phyloP scores from a whole-genome alignment of 2,329 filamentous ascomycete species.

The Aurifilum marmelostoma region DNA sequence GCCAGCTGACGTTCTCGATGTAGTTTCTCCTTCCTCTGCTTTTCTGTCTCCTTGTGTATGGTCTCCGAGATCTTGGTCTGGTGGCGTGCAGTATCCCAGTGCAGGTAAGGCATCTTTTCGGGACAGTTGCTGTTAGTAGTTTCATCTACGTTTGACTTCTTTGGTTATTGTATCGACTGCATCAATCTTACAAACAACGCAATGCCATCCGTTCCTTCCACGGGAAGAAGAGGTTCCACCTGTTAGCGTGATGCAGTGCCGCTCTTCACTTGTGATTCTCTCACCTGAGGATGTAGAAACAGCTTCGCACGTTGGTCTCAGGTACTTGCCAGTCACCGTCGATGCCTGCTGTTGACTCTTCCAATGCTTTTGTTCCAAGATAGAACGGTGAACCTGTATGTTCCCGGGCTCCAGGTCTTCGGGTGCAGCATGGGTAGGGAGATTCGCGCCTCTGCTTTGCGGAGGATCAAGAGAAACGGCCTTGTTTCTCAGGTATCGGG shows the following conservation, averaged over 20 bases:
- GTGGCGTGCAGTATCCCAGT: conserved; percentile 43
- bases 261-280: neutral
- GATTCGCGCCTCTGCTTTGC: neutral
- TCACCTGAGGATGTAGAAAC: conserved; percentile 21
- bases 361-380: conserved; percentile 20
- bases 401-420: neutral
- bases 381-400: neutral
- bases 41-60: conserved; percentile 24
- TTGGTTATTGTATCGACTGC: accelerated
- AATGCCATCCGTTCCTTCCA: neutral
- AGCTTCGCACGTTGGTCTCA: conserved; percentile 27
- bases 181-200: conserved; percentile 22
- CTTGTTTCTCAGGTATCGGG: conserved; percentile 16
- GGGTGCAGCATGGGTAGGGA: accelerated
- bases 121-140: neutral
- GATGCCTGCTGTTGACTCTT: conserved; percentile 25
- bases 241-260: neutral
- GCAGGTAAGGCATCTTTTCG: conserved; percentile 46
- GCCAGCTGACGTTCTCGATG: conserved; percentile 14
- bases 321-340: conserved; percentile 23
- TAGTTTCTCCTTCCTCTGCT: conserved; percentile 21
- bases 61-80: conserved; percentile 22
- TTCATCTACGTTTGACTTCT: accelerated
- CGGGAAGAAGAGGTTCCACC: neutral
- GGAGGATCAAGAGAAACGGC: neutral